phyloP scores from a whole-genome alignment of 495 filamentous ascomycete genomes.

The Aspergillus heteromorphus region DNA sequence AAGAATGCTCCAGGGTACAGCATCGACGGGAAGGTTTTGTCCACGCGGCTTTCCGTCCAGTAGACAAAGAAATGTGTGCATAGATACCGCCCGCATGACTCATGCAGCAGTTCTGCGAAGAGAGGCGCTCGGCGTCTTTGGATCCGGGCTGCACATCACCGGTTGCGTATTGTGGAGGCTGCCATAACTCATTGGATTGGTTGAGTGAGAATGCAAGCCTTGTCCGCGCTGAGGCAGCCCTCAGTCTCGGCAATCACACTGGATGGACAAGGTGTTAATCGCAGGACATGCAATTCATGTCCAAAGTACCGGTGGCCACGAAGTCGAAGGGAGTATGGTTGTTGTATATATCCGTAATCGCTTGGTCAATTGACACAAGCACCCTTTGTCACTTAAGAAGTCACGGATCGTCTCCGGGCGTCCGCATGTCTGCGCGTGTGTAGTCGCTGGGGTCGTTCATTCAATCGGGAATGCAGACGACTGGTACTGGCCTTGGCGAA shows the following conservation, averaged over 20 bases:
- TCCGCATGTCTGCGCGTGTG: conserved; percentile 17
- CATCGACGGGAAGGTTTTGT: background rate
- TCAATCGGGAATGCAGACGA: conserved; percentile 17
- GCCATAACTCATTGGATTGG: background rate
- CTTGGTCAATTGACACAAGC: background rate
- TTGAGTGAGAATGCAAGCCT: background rate
- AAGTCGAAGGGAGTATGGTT: background rate
- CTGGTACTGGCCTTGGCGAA: conserved; percentile 17
- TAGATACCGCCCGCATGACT: background rate
- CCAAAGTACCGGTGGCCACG: background rate
- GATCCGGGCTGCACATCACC: background rate
- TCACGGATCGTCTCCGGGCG: conserved; percentile 22
- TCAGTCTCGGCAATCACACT: background rate
- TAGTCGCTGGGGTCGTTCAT: conserved; percentile 19
- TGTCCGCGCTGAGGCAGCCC: background rate
- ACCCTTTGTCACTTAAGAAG: conserved; percentile 13
- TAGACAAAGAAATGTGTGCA: background rate
- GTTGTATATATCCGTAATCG: background rate
- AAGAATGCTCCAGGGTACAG: conserved; percentile 17
- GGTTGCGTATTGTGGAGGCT: background rate
- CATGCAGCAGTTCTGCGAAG: background rate
- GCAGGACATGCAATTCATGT: background rate
- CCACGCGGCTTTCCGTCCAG: background rate
- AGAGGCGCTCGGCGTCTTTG: background rate
- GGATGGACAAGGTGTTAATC: background rate